Evolutionary conservation across 495 filamentous ascomycete genomes (phyloP), one percentile per base, ranked within the genome.

Genomic region (Trichocladium uniseriatum): DNA sequence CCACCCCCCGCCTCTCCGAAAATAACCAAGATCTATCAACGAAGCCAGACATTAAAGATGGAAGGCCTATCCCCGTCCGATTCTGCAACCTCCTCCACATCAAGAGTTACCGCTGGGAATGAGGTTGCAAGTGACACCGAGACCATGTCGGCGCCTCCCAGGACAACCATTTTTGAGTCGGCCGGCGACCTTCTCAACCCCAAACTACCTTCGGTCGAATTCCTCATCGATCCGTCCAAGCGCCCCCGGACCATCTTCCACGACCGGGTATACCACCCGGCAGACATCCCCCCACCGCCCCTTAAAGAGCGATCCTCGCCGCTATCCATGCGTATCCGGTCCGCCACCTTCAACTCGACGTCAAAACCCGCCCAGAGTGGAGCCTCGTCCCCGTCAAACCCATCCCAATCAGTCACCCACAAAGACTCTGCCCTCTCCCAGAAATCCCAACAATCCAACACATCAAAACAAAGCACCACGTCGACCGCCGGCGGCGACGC

Each of bases 171-270:
- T 45, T 92, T 98, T 48, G 92, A 98, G 69, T 88, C 91, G 1
- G 92, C 92, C 2, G 85, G 87, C 10, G 90, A 97, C 60, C 67
- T 98, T 16, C 75, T 98, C 20, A 91, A 89, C 67, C 92, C 94
- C 2, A 92, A 88, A 10, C 66, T 97, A 2, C 91, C 92, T 13
- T 77, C 84, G 0, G 72, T 76, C 3, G 80, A 86, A 27, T 98
- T 87, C 60, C 73, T 98, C 29, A 74, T 86, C 47, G 81, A 95
- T 48, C 90, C 91, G 13, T 74, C 82, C 28, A 80, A 79, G 40
- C 85, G 92, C n/a, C 79, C 87, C 6, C 79, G 86, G 32, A 95
- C 94, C 11, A 97, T 98, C 50, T 96, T 96, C 68, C 92, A 98
- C 68, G 92, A 97, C 64, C 84, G 92, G 13, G 77, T 97, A 21